These are phyloP conservation scores for Calonectria crousiana DNA, from an alignment of 2,329 filamentous ascomycete species.

Conservation along the genomic window DNA sequence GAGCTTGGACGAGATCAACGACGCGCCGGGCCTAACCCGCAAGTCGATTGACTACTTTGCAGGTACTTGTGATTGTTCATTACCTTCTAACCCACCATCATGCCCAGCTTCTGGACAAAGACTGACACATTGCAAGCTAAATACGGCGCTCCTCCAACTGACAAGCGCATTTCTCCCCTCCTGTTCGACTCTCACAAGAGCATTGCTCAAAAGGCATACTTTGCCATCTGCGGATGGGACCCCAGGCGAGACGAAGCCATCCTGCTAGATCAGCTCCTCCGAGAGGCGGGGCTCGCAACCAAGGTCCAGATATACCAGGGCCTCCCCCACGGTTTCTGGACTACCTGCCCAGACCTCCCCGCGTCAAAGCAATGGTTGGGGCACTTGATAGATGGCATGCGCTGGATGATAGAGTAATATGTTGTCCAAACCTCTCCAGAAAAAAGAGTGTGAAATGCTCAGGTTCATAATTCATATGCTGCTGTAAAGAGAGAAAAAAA, in stretches of 20 bases:
- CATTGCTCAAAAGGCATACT: conserved; percentile 52
- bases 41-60: conserved; percentile 51
- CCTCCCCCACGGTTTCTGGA: conserved; percentile 56
- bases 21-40: conserved; percentile 50
- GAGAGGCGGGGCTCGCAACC: conserved; percentile 47
- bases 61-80: conserved; percentile 26
- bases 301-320: conserved; percentile 56
- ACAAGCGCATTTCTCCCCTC: conserved; percentile 54
- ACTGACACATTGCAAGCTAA: conserved; percentile 27
- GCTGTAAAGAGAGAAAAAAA: background rate
- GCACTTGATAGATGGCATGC: conserved; percentile 41
- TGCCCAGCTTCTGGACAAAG: too few species aligned
- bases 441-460: background rate
- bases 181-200: conserved; percentile 47
- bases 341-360: conserved; percentile 51
- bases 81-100: too few species aligned
- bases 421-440: background rate
- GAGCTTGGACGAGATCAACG: conserved; percentile 52
- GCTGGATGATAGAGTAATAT: conserved; percentile 35
- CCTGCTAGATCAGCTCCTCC: conserved; percentile 56
- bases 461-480: background rate
- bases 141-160: conserved; percentile 46
- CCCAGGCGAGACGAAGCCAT: conserved; percentile 62
- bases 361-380: conserved; percentile 47
- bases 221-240: conserved; percentile 62